Evolutionary conservation across 257 asterid genomes (phyloP).

Genomic region (Solanum pinnatisectum): DNA sequence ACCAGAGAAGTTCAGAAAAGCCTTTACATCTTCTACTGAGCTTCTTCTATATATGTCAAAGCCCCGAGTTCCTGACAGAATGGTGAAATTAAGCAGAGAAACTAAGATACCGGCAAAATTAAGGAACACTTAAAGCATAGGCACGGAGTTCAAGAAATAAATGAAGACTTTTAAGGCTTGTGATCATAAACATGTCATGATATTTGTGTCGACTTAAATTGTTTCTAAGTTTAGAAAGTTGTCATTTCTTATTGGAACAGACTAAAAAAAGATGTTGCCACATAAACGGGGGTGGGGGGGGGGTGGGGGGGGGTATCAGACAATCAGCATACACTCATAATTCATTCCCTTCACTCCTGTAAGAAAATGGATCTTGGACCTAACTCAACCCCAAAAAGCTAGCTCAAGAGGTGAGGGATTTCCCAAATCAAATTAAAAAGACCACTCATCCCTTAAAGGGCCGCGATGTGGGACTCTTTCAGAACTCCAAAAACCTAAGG

Average conservation of each 20-base stretch:
- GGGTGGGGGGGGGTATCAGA: background rate
- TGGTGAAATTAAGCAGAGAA: background rate
- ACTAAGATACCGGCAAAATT: background rate
- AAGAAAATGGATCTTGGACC: background rate
- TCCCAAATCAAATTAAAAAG: background rate
- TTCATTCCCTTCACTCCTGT: background rate
- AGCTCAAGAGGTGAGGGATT: background rate
- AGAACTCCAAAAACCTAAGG: background rate
- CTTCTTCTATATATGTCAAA: conserved; percentile 43
- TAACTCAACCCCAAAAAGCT: background rate
- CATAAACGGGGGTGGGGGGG: background rate
- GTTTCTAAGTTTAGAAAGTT: background rate
- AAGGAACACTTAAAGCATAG: background rate
- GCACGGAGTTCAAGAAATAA: background rate
- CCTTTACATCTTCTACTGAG: conserved; percentile 7
- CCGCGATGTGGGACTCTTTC: background rate
- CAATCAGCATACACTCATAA: background rate
- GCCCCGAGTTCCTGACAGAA: conserved; percentile 26
- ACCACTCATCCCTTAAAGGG: background rate
- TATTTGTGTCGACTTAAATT: background rate
- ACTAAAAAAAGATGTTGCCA: background rate
- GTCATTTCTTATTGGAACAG: background rate
- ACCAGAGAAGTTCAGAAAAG: background rate
- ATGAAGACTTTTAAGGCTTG: background rate
- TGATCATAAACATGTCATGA: background rate